Conservation (phyloP, 805 yeast species). For the Ogataea zsoltii region DNA sequence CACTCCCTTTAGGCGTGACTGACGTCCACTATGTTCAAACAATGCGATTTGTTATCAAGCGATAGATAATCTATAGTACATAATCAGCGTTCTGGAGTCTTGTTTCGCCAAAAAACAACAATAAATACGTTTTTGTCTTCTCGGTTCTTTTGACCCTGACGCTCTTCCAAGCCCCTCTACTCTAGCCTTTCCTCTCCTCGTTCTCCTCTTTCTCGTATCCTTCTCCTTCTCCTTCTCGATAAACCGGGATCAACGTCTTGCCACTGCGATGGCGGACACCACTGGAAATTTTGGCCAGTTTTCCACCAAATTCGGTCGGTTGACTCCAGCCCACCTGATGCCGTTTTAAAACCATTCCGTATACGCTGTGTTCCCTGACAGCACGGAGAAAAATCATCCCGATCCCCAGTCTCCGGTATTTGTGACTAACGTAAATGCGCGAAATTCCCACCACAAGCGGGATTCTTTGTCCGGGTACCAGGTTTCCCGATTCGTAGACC, state of each 20-base stretch:
- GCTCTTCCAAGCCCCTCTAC: no score
- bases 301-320: slow-evolving; percentile 66
- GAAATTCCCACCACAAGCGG: slow-evolving; percentile 46
- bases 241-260: slow-evolving; percentile 50
- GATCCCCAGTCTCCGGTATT: slow-evolving; percentile 50
- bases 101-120: no score
- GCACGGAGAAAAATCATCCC: slow-evolving; percentile 46
- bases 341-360: slow-evolving; percentile 47
- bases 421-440: slow-evolving; percentile 46
- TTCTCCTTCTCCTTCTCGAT: slow-evolving; percentile 28
- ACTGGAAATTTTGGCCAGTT: slow-evolving; percentile 55
- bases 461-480: slow-evolving; percentile 49
- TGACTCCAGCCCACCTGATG: slow-evolving; percentile 67
- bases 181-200: background rate
- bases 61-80: no score
- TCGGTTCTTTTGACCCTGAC: background rate
- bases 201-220: background rate
- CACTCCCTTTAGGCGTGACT: no score
- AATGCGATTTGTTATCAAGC: no score
- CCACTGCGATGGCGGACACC: slow-evolving; percentile 58
- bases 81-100: no score
- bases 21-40: no score
- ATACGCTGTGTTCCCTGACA: slow-evolving; percentile 45
- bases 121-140: background rate
- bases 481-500: slow-evolving; percentile 48